Conservation (phyloP, 2,329 filamentous ascomycete genomes). For the Cordyceps farinosa region DNA sequence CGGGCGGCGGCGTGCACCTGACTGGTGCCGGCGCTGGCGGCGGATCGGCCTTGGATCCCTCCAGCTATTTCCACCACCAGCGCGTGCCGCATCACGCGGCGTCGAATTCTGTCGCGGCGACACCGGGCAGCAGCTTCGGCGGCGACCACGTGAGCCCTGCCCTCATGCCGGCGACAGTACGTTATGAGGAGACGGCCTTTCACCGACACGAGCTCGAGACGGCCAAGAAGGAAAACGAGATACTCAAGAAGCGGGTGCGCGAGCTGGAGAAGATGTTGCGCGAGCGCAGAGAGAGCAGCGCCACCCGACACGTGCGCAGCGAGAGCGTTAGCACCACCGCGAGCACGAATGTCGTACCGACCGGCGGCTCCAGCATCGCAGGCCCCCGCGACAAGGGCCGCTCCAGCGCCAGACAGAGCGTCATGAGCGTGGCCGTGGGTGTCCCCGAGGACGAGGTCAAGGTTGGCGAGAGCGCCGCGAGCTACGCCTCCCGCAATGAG, state of each 20-base stretch:
- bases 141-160: constrained; percentile 49
- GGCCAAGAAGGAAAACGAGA: constrained; percentile 62
- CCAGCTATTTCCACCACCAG: constrained; percentile 48
- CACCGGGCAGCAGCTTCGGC: constrained; percentile 33
- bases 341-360: constrained; percentile 40
- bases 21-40: constrained; percentile 21
- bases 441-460: constrained; percentile 58
- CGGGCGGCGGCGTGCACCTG: constrained; percentile 45
- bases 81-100: constrained; percentile 33
- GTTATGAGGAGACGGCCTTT: constrained; percentile 61
- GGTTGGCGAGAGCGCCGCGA: constrained; percentile 61
- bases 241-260: constrained; percentile 56
- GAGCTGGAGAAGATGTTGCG: constrained; percentile 57
- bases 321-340: constrained; percentile 53
- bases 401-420: constrained; percentile 40
- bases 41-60: constrained; percentile 26
- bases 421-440: constrained; percentile 47
- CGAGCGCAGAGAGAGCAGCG: constrained; percentile 46
- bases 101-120: constrained; percentile 38
- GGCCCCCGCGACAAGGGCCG: constrained; percentile 46
- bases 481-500: constrained; percentile 9
- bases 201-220: constrained; percentile 58
- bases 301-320: constrained; percentile 41
- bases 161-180: constrained; percentile 52
- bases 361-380: constrained; percentile 42